Base-by-base conservation (phyloP, 257 asterid species). In the Penstemon eatonii region DNA sequence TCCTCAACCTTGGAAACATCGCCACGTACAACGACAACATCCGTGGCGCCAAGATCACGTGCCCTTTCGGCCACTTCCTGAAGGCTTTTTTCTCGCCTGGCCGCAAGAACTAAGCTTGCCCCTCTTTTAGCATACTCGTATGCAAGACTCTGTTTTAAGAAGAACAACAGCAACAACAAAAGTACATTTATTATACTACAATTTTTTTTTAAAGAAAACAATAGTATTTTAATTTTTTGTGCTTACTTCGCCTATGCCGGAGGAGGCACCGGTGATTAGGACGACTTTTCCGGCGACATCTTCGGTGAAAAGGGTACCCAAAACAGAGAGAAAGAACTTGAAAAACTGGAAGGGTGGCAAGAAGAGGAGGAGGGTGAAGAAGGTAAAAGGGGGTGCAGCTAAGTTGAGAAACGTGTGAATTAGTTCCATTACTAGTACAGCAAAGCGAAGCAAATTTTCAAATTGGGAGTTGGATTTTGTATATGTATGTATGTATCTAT, bases 161-260 rank as follows among this genome's bases (percentile, higher is more conserved):
- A 7, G 3, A 15, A 25, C 3, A 25, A 25, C 18, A n/a, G n/a
- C n/a, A 2, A 25, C 33, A 25, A 25, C 2, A 25, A 25, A 25
- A 1, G 2, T 25, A 25, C 33, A 25, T 25, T 25, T 25, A 25
- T 25, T 25, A 25, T 25, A 25, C 33, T 25, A 25, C 33, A 25
- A 25, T 25, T 25, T 25, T 25, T 25, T 25, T 25, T 25, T 25
- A 25, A 25, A 25, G 33, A 25, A 25, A 25, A 25, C 33, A 25
- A 25, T 25, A 1, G 18, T 15, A 15, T 15, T 15, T 15, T n/a
- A n/a, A 51, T 5, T 10, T 5, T 8, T 25, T 4, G 11, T 4
- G 60, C 66, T 70, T 75, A 88, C 96, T 81, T 92, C 95, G 54
- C 98, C 98, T 39, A 92, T 88, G 77, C 97, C 94, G 37, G 98